Evolutionary conservation across 2,329 filamentous ascomycete species (phyloP).

Genomic region (Cucurbitaria berberidis): DNA sequence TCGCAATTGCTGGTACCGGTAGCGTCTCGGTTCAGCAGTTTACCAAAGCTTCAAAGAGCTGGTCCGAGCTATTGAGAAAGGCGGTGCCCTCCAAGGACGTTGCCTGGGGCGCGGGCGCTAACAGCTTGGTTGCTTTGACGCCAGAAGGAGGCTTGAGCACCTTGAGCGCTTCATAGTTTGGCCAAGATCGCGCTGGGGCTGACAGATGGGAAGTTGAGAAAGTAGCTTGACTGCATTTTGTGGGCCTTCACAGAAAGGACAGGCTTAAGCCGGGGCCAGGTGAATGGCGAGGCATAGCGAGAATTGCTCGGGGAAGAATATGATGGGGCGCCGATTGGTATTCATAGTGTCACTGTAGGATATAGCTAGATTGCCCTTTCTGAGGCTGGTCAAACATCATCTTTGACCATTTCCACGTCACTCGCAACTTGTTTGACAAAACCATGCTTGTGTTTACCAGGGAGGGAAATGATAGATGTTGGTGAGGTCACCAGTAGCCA

Average conservation of each 20-base stretch:
- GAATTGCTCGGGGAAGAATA: neutral
- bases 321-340: slow-evolving; percentile 4
- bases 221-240: neutral
- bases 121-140: slow-evolving; percentile 76
- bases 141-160: slow-evolving; percentile 77
- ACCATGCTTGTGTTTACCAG: too few relatives aligned
- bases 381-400: neutral
- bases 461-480: too few relatives aligned
- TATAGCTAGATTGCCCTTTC: neutral
- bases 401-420: neutral
- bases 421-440: neutral
- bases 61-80: slow-evolving; percentile 83
- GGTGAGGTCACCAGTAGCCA: too few relatives aligned
- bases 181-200: neutral
- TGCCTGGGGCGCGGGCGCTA: slow-evolving; percentile 77
- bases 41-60: slow-evolving; percentile 82
- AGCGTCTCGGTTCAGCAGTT: slow-evolving; percentile 91
- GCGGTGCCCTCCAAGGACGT: slow-evolving; percentile 75
- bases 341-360: slow-evolving; percentile 15
- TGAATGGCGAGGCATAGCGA: neutral
- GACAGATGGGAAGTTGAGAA: neutral
- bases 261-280: neutral
- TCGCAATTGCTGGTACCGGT: slow-evolving; percentile 79
- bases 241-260: neutral
- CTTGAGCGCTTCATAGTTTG: slow-evolving; percentile 55